Evolutionary conservation across 1,139 yeast genomes (phyloP).

Genomic region (Eremothecium coryli): DNA sequence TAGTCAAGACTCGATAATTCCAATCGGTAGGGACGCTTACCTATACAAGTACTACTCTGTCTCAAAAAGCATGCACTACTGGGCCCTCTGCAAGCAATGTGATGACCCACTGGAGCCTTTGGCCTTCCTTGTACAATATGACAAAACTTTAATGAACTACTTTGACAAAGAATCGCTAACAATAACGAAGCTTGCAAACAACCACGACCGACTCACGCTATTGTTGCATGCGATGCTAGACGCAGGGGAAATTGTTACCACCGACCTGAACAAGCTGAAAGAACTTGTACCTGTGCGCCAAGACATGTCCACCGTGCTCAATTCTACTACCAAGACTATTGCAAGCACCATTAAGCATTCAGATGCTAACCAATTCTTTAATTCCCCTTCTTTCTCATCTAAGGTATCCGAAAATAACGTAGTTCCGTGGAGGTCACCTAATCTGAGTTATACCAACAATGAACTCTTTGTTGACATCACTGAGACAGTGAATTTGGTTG

Average conservation of each 20-base stretch:
- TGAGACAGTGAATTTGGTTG: slow-evolving; percentile 44
- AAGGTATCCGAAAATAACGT: slow-evolving; percentile 11
- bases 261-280: slow-evolving; percentile 62
- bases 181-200: slow-evolving; percentile 22
- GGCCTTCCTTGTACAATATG: slow-evolving; percentile 20
- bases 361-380: slow-evolving; percentile 8
- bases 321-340: slow-evolving; percentile 33
- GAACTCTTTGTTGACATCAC: slow-evolving; percentile 74
- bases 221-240: slow-evolving; percentile 46
- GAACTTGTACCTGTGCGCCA: slow-evolving; percentile 59
- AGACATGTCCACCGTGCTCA: slow-evolving; percentile 35
- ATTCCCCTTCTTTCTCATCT: neutral
- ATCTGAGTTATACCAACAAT: slow-evolving; percentile 59
- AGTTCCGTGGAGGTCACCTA: slow-evolving; percentile 67
- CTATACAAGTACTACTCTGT: slow-evolving; percentile 19
- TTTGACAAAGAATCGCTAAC: slow-evolving; percentile 26
- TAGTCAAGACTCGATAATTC: slow-evolving; percentile 3
- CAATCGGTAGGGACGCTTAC: slow-evolving; percentile 19
- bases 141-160: slow-evolving; percentile 20
- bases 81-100: slow-evolving; percentile 16
- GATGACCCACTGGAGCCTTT: slow-evolving; percentile 15
- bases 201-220: slow-evolving; percentile 25
- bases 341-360: slow-evolving; percentile 16
- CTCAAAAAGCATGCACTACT: slow-evolving; percentile 18
- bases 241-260: slow-evolving; percentile 61